Evolutionary conservation across 805 yeast genomes (phyloP).

Genomic region (Cyberlindnera xishuangbannaensis): DNA sequence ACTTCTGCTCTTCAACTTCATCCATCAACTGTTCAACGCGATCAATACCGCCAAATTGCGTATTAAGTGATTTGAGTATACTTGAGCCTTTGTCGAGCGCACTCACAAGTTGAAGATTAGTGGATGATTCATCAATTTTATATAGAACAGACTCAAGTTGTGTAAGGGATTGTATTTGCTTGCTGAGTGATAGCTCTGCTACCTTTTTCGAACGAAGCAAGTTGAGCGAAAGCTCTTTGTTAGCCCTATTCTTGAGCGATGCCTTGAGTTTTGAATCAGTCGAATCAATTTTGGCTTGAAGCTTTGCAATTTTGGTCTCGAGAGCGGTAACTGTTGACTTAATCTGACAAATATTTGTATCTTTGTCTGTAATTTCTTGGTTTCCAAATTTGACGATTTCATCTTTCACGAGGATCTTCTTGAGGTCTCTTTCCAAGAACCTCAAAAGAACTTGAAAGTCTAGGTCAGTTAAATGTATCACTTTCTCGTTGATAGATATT

Average conservation of each 20-base stretch:
- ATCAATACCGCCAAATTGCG: conserved; percentile 38
- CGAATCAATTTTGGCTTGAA: conserved; percentile 17
- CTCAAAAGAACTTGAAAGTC: conserved; percentile 19
- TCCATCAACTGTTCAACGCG: conserved; percentile 36
- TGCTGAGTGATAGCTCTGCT: conserved; percentile 29
- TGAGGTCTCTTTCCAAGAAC: conserved; percentile 19
- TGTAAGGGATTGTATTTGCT: conserved; percentile 28
- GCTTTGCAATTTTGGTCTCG: conserved; percentile 21
- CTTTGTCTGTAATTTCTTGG: conserved; percentile 28
- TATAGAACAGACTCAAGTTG: conserved; percentile 34
- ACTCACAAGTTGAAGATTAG: conserved; percentile 32
- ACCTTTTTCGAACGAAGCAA: conserved; percentile 30
- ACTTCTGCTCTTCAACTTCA: conserved; percentile 32
- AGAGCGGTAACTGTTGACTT: conserved; percentile 22
- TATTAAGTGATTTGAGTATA: conserved; percentile 33
- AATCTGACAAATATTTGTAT: conserved; percentile 28
- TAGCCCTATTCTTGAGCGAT: conserved; percentile 18
- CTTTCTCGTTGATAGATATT: conserved; percentile 3
- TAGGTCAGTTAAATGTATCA: conserved; percentile 9
- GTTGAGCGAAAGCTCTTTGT: conserved; percentile 27
- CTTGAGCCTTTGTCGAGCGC: conserved; percentile 33
- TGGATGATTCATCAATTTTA: conserved; percentile 39
- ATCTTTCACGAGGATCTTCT: conserved; percentile 12
- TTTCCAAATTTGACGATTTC: conserved; percentile 19
- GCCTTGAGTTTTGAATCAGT: conserved; percentile 14